These are phyloP conservation scores for Arctium minus DNA, from an alignment of 129 eudicot species.

Conservation along the genomic window DNA sequence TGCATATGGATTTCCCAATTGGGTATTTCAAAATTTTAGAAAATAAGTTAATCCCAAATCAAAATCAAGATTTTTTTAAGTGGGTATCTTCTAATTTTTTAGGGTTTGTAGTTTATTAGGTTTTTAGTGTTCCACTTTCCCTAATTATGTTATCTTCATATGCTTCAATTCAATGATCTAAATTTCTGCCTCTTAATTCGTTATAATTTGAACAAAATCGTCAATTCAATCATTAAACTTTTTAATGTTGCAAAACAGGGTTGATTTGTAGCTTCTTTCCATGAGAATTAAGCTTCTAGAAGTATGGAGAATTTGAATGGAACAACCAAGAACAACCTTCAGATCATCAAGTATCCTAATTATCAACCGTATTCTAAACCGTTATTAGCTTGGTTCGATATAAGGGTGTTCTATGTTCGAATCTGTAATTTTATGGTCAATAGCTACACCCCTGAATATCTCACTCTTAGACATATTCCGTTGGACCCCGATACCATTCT, in stretches of 20 bases:
- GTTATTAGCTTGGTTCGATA: slow-evolving; percentile 63
- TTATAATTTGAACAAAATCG: background rate
- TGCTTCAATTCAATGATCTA: background rate
- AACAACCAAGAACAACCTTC: slow-evolving; percentile 42
- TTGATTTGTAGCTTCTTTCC: slow-evolving; percentile 24
- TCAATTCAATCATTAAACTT: background rate
- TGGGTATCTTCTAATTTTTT: background rate
- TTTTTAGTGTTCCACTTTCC: background rate
- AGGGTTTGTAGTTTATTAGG: background rate
- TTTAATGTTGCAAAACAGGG: slow-evolving; percentile 9
- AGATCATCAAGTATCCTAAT: slow-evolving; percentile 51
- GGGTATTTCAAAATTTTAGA: slow-evolving; percentile 7
- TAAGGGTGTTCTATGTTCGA: slow-evolving; percentile 71
- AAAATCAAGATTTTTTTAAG: background rate
- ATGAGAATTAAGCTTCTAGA: slow-evolving; percentile 25
- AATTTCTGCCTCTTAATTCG: background rate
- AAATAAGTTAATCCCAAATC: background rate
- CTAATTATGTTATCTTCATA: background rate
- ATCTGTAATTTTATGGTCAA: slow-evolving; percentile 65
- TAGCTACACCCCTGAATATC: slow-evolving; percentile 59
- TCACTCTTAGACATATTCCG: slow-evolving; percentile 64
- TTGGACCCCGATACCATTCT: slow-evolving; percentile 66
- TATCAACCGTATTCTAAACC: slow-evolving; percentile 43
- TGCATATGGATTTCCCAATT: background rate
- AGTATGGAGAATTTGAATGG: slow-evolving; percentile 31